Conservation (phyloP, 768 basidiomycete species). For the Macrolepiota albuminosa region DNA sequence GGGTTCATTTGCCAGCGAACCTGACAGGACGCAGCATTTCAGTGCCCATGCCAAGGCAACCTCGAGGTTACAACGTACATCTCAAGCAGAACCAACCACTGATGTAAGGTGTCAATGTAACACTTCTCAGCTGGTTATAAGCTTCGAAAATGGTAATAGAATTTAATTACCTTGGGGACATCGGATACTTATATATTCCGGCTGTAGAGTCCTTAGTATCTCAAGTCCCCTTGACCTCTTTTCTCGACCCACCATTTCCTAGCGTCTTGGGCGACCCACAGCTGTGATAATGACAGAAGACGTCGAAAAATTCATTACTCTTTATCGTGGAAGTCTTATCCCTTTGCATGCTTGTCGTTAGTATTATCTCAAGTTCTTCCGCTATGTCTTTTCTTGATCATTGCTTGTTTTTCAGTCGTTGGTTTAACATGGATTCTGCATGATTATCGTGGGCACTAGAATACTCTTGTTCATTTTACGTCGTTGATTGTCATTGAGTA, state of each 20-base stretch:
- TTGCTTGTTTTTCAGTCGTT: slow-evolving; percentile 16
- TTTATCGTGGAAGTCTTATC: slow-evolving; percentile 14
- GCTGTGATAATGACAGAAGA: not conserved
- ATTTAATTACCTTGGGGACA: not conserved
- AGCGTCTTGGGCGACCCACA: not conserved
- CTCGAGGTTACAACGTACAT: not conserved
- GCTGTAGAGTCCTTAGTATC: too few relatives aligned
- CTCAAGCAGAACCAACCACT: not conserved
- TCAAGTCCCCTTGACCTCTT: too few relatives aligned
- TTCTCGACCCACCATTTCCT: not conserved
- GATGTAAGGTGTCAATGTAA: not conserved
- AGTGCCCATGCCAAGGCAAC: not conserved
- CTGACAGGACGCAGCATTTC: too few relatives aligned
- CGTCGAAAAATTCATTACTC: not conserved
- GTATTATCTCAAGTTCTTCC: not conserved
- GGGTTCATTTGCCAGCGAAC: not conserved
- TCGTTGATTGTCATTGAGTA: not conserved
- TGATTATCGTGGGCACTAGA: slow-evolving; percentile 26
- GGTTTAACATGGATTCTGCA: slow-evolving; percentile 34
- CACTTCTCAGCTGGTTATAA: not conserved
- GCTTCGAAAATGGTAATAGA: not conserved
- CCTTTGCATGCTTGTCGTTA: slow-evolving; percentile 17
- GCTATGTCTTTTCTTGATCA: not conserved
- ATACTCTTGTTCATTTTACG: not conserved
- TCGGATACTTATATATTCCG: not conserved